Conservation (phyloP, 306 rosid species). For the Inga laurina region DNA sequence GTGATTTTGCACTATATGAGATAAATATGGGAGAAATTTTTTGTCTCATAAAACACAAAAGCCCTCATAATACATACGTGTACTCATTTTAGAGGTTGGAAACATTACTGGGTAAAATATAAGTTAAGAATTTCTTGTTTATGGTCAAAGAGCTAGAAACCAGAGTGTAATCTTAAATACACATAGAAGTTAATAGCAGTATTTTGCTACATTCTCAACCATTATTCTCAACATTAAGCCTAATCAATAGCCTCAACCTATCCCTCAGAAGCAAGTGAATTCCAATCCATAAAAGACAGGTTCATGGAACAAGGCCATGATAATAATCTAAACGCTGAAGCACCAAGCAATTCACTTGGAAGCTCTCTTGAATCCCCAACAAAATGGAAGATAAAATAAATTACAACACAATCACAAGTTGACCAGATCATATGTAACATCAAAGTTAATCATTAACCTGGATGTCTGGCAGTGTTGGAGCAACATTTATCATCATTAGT, state of each 20-base stretch:
- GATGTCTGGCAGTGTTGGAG: constrained; percentile 89
- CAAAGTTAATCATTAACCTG: constrained; percentile 58
- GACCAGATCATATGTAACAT: neutral
- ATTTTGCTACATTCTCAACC: constrained; percentile 16
- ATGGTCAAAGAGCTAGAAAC: neutral
- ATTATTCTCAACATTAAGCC: constrained; percentile 3
- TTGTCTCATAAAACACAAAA: no score
- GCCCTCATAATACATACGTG: neutral
- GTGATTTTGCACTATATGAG: no score
- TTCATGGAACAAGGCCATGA: constrained; percentile 15
- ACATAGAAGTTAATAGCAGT: neutral
- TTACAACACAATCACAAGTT: constrained; percentile 8
- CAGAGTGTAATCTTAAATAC: neutral
- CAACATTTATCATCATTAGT: constrained; percentile 77
- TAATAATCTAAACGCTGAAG: constrained; percentile 10
- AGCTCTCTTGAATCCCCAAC: constrained; percentile 22
- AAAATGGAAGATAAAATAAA: constrained; percentile 13
- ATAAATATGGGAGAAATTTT: no score
- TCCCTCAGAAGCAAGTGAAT: neutral
- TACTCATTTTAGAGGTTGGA: neutral
- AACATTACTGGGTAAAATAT: neutral
- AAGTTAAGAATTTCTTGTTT: neutral
- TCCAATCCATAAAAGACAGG: constrained; percentile 13
- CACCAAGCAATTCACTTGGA: constrained; percentile 18
- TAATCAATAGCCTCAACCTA: constrained; percentile 5